Percentiles rank a stretch among this genome's conserved stretches.
These are phyloP conservation scores for Pugionium cornutum DNA, from an alignment of 345 rosid species.

Conservation along the genomic window DNA sequence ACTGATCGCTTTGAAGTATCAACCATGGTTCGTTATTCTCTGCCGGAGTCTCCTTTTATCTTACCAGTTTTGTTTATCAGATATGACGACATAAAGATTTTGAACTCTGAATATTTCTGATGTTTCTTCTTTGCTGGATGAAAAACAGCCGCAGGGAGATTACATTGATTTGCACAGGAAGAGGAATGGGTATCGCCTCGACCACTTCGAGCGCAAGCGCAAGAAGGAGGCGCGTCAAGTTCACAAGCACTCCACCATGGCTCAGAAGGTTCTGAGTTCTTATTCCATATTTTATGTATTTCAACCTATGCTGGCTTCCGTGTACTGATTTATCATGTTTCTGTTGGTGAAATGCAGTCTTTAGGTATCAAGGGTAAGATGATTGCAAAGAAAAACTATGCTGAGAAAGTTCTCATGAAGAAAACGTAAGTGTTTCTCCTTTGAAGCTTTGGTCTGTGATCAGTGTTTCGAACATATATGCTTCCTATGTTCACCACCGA, in stretches of 20 bases:
- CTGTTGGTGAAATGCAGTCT: conserved; percentile 39
- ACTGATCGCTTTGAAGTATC: conserved; percentile 1
- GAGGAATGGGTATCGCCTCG: conserved; percentile 80
- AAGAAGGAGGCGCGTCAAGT: conserved; percentile 92
- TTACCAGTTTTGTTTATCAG: not conserved
- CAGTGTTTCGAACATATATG: too few species aligned
- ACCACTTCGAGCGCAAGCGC: conserved; percentile 78
- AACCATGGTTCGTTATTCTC: conserved; percentile 39
- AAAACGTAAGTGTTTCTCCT: conserved; percentile 53
- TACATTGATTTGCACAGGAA: conserved; percentile 77
- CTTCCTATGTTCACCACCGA: not conserved
- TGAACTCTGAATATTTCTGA: conserved; percentile 9
- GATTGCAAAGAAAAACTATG: conserved; percentile 70
- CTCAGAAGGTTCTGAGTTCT: conserved; percentile 53
- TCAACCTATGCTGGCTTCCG: conserved; percentile 3
- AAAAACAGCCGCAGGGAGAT: conserved; percentile 87
- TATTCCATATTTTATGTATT: not conserved
- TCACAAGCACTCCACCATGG: conserved; percentile 70
- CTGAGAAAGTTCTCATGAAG: conserved; percentile 80
- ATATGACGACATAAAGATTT: not conserved
- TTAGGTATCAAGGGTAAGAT: conserved; percentile 81
- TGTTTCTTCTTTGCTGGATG: conserved; percentile 22
- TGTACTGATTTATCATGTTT: not conserved
- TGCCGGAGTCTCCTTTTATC: conserved; percentile 12
- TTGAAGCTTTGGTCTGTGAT: too few species aligned